Percentiles rank a stretch among this genome's conserved stretches.
Conservation (phyloP, 805 yeast genomes). For the Torulaspora franciscae region DNA sequence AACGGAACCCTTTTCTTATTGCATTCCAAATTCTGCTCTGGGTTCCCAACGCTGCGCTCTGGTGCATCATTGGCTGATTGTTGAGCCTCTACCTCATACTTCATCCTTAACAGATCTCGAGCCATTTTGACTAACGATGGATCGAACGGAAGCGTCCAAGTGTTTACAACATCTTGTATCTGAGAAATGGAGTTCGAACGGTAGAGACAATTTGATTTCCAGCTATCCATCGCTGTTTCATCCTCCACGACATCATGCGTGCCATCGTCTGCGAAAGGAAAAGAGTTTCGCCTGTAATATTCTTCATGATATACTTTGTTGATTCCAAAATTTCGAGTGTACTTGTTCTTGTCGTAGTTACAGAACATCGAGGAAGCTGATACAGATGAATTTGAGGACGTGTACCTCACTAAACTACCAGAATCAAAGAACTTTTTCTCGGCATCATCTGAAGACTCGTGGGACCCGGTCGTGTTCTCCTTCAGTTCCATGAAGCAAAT, state of each 20-base stretch:
- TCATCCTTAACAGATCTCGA: constrained; percentile 24
- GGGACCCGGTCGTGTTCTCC: constrained; percentile 9
- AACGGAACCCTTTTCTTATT: constrained; percentile 8
- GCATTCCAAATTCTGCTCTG: constrained; percentile 5
- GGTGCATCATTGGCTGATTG: constrained; percentile 12
- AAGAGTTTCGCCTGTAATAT: constrained; percentile 27
- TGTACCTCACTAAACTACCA: constrained; percentile 11
- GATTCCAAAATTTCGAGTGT: constrained; percentile 14
- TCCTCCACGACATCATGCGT: constrained; percentile 7
- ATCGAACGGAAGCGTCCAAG: constrained; percentile 33
- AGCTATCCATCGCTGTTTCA: background rate
- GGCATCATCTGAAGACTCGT: constrained; percentile 12
- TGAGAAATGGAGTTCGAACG: constrained; percentile 27
- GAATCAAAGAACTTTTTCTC: constrained; percentile 13
- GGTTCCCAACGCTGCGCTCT: constrained; percentile 3
- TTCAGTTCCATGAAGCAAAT: constrained; percentile 12
- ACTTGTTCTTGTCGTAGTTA: constrained; percentile 24
- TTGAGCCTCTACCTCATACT: constrained; percentile 13
- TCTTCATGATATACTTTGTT: constrained; percentile 26
- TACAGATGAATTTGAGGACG: constrained; percentile 22
- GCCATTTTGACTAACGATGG: constrained; percentile 31
- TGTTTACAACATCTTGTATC: constrained; percentile 25
- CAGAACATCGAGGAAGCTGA: constrained; percentile 27
- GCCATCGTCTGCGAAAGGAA: constrained; percentile 18
- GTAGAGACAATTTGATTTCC: constrained; percentile 7